These are phyloP conservation scores for Neurospora sp. DNA, from an alignment of 2,329 filamentous ascomycete genomes.

Conservation along the genomic window DNA sequence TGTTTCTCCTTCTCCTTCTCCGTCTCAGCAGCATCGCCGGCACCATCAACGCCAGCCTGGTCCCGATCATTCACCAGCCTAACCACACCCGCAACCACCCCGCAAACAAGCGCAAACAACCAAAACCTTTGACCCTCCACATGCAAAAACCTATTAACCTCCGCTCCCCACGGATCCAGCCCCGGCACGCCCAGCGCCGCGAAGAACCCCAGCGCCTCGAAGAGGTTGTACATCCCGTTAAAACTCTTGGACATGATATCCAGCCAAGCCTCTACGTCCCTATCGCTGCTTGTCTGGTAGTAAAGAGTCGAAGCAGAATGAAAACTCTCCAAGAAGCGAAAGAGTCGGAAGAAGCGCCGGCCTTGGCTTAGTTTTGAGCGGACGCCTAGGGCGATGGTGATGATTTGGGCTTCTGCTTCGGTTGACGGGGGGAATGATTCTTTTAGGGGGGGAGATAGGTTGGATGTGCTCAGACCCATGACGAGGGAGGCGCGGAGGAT, in stretches of 20 bases:
- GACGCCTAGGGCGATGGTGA: constrained; percentile 23
- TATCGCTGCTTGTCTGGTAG: not conserved
- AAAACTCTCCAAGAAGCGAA: constrained; percentile 57
- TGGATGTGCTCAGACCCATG: not conserved
- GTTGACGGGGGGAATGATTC: not conserved
- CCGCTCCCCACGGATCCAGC: constrained; percentile 42
- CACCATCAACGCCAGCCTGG: not conserved
- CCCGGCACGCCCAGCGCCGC: constrained; percentile 35
- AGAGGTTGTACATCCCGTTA: constrained; percentile 55
- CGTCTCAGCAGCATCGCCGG: not conserved
- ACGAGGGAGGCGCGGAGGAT: not conserved
- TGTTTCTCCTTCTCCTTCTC: constrained; percentile 1
- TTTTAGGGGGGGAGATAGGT: not conserved
- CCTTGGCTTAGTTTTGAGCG: constrained; percentile 32
- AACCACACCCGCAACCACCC: constrained; percentile 33
- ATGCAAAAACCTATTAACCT: constrained; percentile 35
- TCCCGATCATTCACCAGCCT: constrained; percentile 26
- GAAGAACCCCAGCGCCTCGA: constrained; percentile 55
- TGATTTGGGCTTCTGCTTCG: not conserved
- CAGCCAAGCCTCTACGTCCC: no score
- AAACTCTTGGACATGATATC: constrained; percentile 48
- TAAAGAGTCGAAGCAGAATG: constrained; percentile 36
- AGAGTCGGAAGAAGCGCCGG: constrained; percentile 56
- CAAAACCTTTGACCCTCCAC: constrained; percentile 59
- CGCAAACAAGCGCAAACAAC: constrained; percentile 51